These are phyloP conservation scores for Cladosporium sp. DNA, from an alignment of 2,329 filamentous ascomycete species.

Conservation along the genomic window DNA sequence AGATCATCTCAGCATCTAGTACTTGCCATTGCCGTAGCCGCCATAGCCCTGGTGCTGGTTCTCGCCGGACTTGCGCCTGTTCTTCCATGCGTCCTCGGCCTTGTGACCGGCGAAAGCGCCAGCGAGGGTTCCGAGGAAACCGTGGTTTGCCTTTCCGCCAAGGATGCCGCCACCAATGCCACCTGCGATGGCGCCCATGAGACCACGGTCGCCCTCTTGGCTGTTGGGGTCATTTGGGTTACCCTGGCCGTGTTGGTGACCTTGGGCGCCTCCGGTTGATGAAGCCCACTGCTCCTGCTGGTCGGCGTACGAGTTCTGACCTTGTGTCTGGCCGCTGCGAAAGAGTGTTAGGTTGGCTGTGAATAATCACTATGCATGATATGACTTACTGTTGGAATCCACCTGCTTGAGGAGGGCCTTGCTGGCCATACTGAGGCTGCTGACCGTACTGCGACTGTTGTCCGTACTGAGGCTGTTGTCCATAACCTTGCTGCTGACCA, in stretches of 20 bases:
- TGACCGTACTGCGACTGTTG: slow-evolving; percentile 25
- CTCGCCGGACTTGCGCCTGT: slow-evolving; percentile 34
- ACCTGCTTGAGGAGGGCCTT: slow-evolving; percentile 30
- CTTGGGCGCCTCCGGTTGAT: slow-evolving; percentile 38
- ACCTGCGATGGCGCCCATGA: slow-evolving; percentile 58
- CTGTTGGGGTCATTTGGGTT: slow-evolving; percentile 43
- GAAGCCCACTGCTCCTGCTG: slow-evolving; percentile 18
- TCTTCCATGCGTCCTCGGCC: slow-evolving; percentile 55
- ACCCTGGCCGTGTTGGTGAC: slow-evolving; percentile 42
- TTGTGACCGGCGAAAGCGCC: slow-evolving; percentile 59
- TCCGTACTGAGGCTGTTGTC: slow-evolving; percentile 10
- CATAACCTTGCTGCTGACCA: slow-evolving; percentile 23
- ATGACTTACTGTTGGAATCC: slow-evolving; percentile 23
- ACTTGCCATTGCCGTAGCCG: slow-evolving; percentile 14
- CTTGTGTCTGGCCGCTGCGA: slow-evolving; percentile 32
- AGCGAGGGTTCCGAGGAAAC: slow-evolving; percentile 57
- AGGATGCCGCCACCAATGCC: slow-evolving; percentile 58
- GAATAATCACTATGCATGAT: too few species aligned
- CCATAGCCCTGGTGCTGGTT: slow-evolving; percentile 17
- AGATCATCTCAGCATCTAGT: slow-evolving; percentile 1
- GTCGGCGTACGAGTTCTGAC: slow-evolving; percentile 9
- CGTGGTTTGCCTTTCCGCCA: slow-evolving; percentile 59
- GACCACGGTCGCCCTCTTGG: slow-evolving; percentile 57
- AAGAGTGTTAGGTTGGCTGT: neutral
- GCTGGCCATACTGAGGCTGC: slow-evolving; percentile 27